phyloP scores from a whole-genome alignment of 352 stramenopile genomes.

The Vaucheria bursata region DNA sequence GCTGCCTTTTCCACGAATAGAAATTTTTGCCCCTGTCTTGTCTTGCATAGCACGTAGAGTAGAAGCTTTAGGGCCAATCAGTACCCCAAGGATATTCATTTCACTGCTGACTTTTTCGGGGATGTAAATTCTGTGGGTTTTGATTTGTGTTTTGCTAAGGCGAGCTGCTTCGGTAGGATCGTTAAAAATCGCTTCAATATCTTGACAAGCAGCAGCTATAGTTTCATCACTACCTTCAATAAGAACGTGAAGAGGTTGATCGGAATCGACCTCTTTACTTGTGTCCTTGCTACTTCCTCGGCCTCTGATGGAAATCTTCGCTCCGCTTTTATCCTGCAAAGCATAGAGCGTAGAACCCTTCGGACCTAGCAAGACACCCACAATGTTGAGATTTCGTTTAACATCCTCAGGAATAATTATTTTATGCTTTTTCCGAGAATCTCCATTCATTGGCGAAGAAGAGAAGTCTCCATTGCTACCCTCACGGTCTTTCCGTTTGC shows the following conservation, averaged over 20 bases:
- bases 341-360: conserved; percentile 78
- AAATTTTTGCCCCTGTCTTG: conserved; percentile 68
- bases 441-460: too few relatives aligned
- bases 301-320: conserved; percentile 77
- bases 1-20: conserved; percentile 75
- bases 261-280: conserved; percentile 50
- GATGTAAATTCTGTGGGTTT: conserved; percentile 55
- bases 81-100: conserved; percentile 83
- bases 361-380: conserved; percentile 78
- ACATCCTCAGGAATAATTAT: conserved; percentile 71
- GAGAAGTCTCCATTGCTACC: background rate
- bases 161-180: conserved; percentile 75
- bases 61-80: conserved; percentile 75
- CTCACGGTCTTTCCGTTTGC: background rate
- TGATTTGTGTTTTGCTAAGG: conserved; percentile 50
- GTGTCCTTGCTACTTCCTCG: conserved; percentile 58
- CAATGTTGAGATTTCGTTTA: conserved; percentile 83
- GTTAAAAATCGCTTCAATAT: conserved; percentile 79
- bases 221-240: conserved; percentile 77
- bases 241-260: conserved; percentile 76
- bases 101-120: conserved; percentile 75
- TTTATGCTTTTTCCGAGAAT: conserved; percentile 56
- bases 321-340: conserved; percentile 76
- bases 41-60: conserved; percentile 80
- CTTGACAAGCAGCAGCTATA: conserved; percentile 66